A percentile compares a stretch with the other conserved stretches of the same genome.
Conservation (phyloP, 108 stramenopile genomes). For the Cyclotella sp. region DNA sequence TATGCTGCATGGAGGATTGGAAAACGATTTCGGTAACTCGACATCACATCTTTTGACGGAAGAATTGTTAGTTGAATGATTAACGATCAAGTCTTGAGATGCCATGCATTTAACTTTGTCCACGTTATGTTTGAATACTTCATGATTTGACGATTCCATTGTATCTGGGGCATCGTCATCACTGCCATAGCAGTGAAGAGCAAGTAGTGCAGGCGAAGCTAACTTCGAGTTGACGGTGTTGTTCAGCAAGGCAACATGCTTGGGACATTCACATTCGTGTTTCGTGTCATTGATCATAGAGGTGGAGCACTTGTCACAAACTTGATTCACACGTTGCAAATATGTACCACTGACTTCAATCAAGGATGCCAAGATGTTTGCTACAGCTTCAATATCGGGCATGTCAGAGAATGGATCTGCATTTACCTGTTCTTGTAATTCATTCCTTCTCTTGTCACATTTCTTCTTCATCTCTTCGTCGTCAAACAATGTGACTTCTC, state of each 20-base stretch:
- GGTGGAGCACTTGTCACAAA: not conserved
- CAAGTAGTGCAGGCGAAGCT: constrained; percentile 2
- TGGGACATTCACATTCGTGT: not conserved
- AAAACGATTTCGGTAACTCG: no score
- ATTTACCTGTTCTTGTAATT: not conserved
- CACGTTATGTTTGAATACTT: no score
- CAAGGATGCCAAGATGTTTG: constrained; percentile 43
- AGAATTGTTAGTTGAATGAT: no score
- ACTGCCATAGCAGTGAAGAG: constrained; percentile 5
- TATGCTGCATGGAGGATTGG: no score
- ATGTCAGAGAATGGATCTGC: not conserved
- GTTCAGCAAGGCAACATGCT: not conserved
- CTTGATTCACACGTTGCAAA: not conserved
- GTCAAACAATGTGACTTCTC: constrained; percentile 26
- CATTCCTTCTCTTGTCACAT: constrained; percentile 6
- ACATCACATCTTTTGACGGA: no score
- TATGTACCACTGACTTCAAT: not conserved
- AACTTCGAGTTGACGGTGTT: not conserved
- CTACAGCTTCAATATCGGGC: constrained; percentile 36
- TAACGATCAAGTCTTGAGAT: no score
- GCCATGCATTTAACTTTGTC: no score
- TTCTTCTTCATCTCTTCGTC: not conserved
- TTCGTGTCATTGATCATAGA: not conserved
- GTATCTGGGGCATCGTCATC: not conserved
- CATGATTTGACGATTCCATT: no score